Conservation (phyloP, 495 filamentous ascomycete species). For the Saxophila tyrrhenica region DNA sequence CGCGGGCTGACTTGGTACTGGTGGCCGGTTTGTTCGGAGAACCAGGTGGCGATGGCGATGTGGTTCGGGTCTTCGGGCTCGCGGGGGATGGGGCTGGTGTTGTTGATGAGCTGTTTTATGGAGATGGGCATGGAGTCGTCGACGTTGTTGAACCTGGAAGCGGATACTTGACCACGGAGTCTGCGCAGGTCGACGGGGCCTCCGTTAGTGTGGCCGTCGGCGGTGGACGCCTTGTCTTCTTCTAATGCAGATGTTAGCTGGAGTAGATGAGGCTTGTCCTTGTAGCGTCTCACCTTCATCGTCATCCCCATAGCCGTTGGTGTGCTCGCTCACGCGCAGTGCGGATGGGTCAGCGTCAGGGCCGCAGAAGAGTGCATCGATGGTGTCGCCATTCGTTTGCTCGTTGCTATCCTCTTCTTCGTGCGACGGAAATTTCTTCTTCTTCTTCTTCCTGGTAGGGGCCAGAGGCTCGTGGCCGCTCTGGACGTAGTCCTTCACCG, state of each 20-base stretch:
- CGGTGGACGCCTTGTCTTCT: too few species aligned
- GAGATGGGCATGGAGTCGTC: neutral
- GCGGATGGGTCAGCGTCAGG: too few species aligned
- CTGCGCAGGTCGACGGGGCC: neutral
- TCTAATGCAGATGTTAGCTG: too few species aligned
- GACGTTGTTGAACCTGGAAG: neutral
- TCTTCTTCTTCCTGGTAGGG: neutral
- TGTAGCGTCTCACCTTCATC: neutral
- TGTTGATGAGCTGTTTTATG: neutral
- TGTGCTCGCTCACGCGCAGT: neutral
- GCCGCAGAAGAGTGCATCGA: too few species aligned
- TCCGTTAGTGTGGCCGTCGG: neutral
- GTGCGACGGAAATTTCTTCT: neutral
- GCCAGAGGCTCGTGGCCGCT: neutral
- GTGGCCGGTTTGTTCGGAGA: neutral
- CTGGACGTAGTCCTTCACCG: neutral
- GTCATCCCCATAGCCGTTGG: neutral
- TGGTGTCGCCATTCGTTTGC: too few species aligned
- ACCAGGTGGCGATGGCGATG: neutral
- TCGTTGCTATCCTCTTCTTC: too few species aligned
- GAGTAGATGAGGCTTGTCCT: too few species aligned
- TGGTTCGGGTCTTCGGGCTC: neutral
- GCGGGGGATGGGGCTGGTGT: neutral
- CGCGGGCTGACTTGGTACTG: neutral
- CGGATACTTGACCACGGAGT: neutral